A percentile compares a stretch with the other conserved stretches of the same genome.
Conservation (phyloP, 768 basidiomycete species). For the Psilocybe cubensis region DNA sequence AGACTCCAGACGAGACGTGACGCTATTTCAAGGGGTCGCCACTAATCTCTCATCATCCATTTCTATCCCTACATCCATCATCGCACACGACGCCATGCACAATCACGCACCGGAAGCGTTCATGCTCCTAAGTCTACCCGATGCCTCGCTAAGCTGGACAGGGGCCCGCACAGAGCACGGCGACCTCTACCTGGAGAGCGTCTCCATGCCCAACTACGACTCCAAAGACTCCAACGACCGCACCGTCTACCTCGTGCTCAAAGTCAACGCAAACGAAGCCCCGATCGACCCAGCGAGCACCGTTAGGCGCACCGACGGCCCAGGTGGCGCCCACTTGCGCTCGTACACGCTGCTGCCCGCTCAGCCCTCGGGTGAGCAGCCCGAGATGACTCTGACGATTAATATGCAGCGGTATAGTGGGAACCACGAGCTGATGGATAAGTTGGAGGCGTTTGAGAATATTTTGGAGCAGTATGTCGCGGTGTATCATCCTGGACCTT, state of each 20-base stretch:
- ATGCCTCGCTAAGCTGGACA: slow-evolving; percentile 43
- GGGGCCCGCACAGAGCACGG: slow-evolving; percentile 41
- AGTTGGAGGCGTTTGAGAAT: slow-evolving; percentile 67
- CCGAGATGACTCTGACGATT: slow-evolving; percentile 40
- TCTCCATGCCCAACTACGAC: slow-evolving; percentile 50
- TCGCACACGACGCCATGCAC: not conserved
- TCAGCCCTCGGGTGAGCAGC: slow-evolving; percentile 37
- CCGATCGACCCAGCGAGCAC: slow-evolving; percentile 60
- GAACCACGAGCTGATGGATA: slow-evolving; percentile 48
- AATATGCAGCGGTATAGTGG: slow-evolving; percentile 24
- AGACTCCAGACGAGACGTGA: not conserved
- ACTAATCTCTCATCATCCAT: not conserved
- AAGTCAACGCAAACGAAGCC: slow-evolving; percentile 56
- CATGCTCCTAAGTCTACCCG: slow-evolving; percentile 54
- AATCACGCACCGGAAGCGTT: slow-evolving; percentile 52
- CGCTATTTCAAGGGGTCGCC: not conserved
- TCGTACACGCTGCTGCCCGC: slow-evolving; percentile 49
- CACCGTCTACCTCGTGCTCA: slow-evolving; percentile 70
- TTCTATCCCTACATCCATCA: not conserved
- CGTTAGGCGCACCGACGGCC: slow-evolving; percentile 42
- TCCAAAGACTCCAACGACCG: slow-evolving; percentile 37
- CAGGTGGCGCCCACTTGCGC: slow-evolving; percentile 39
- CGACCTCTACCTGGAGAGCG: slow-evolving; percentile 60
- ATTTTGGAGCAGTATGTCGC: slow-evolving; percentile 66
- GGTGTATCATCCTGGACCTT: slow-evolving; percentile 35